A percentile compares a stretch with the other conserved stretches of the same genome.
phyloP scores from a whole-genome alignment of 768 basidiomycete species.

The Wakefieldia striispora region DNA sequence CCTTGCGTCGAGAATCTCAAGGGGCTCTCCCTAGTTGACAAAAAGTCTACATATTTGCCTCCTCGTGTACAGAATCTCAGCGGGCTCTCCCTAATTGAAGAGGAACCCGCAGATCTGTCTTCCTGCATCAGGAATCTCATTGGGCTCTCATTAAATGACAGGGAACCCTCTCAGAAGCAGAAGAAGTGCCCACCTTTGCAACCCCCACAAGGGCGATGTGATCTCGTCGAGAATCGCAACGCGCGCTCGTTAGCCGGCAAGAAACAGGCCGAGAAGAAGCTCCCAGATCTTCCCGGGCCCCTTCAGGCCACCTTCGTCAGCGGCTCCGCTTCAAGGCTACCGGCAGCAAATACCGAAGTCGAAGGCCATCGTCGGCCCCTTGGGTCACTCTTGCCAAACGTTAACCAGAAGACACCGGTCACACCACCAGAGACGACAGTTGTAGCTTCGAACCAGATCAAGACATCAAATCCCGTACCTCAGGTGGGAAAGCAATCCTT shows the following conservation, averaged over 20 bases:
- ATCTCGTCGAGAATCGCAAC: slow-evolving; percentile 34
- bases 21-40: too few relatives aligned
- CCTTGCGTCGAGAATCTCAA: slow-evolving; percentile 30
- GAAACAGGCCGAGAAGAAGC: slow-evolving; percentile 11
- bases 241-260: slow-evolving; percentile 31
- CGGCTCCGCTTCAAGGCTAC: slow-evolving; percentile 40
- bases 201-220: slow-evolving; percentile 12
- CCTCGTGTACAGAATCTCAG: too few relatives aligned
- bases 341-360: slow-evolving; percentile 6
- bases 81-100: too few relatives aligned
- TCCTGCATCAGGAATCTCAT: too few relatives aligned
- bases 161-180: too few relatives aligned
- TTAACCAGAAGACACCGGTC: slow-evolving; percentile 5
- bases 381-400: background rate
- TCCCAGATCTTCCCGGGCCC: slow-evolving; percentile 7
- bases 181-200: too few relatives aligned
- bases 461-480: slow-evolving; percentile 26
- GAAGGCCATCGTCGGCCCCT: slow-evolving; percentile 8
- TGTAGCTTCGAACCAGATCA: slow-evolving; percentile 15
- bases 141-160: too few relatives aligned
- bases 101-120: too few relatives aligned
- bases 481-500: slow-evolving; percentile 10
- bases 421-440: background rate
- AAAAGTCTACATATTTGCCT: background rate
- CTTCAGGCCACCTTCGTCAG: slow-evolving; percentile 51